These are phyloP conservation scores for Suhomyces coccinellae DNA, from an alignment of 1,139 yeast species.

Conservation along the genomic window DNA sequence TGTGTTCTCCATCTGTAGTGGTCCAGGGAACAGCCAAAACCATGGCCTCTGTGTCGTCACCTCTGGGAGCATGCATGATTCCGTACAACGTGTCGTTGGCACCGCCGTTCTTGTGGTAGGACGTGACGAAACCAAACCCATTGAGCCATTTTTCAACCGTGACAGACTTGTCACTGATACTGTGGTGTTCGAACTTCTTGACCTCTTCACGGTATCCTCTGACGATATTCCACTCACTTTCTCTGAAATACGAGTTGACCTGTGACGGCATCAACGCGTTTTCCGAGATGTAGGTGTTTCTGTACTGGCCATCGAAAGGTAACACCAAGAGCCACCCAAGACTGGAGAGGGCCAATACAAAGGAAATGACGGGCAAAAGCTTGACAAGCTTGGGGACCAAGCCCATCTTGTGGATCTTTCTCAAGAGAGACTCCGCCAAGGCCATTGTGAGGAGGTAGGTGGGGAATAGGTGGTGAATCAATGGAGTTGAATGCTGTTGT, in stretches of 20 bases:
- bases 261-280: conserved; percentile 98
- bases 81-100: conserved; percentile 64
- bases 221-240: conserved; percentile 90
- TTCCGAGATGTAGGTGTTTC: conserved; percentile 86
- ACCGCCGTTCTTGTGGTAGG: conserved; percentile 39
- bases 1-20: conserved; percentile 56
- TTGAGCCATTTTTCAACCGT: conserved; percentile 60
- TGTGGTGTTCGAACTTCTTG: conserved; percentile 36
- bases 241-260: conserved; percentile 88
- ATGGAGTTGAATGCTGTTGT: too few species aligned
- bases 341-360: conserved; percentile 61
- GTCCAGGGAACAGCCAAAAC: conserved; percentile 88
- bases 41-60: conserved; percentile 96
- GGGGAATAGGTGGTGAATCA: not conserved
- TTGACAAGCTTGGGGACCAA: conserved; percentile 57
- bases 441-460: conserved; percentile 45
- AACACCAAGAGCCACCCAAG: conserved; percentile 65
- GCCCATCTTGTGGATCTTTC: conserved; percentile 57
- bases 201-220: conserved; percentile 78
- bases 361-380: conserved; percentile 61
- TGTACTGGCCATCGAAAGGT: conserved; percentile 80
- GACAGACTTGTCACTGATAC: conserved; percentile 40
- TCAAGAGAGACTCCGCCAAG: conserved; percentile 53
- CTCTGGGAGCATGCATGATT: conserved; percentile 87
- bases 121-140: conserved; percentile 72